Evolutionary conservation across 2,329 filamentous ascomycete genomes (phyloP).

Genomic region (Dactylellina haptotyla): DNA sequence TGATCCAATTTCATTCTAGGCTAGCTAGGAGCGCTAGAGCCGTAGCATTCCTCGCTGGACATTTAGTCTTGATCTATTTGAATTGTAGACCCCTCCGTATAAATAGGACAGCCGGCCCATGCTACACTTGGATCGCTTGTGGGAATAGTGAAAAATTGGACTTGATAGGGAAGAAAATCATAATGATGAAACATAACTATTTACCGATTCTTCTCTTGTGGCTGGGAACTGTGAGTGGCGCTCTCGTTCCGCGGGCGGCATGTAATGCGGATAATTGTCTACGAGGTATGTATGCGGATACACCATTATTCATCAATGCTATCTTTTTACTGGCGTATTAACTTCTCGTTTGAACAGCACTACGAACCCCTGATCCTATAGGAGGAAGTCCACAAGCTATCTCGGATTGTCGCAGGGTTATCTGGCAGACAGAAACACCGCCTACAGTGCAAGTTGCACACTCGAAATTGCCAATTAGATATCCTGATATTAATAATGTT

Average conservation of each 20-base stretch:
- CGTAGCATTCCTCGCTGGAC: no score
- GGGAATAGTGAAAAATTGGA: no score
- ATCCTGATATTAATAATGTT: neutral
- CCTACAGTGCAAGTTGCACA: no score
- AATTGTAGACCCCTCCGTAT: no score
- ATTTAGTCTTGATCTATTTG: no score
- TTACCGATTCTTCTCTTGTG: no score
- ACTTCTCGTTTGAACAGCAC: neutral
- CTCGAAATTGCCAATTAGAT: neutral
- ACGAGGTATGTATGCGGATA: neutral
- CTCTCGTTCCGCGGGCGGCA: neutral
- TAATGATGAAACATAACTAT: no score
- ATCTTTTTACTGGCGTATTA: neutral
- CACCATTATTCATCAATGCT: neutral
- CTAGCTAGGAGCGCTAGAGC: no score
- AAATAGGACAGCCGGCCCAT: no score
- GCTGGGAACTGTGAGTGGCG: neutral
- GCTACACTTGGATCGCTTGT: no score
- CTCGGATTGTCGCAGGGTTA: neutral
- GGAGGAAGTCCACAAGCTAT: neutral
- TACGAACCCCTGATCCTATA: neutral
- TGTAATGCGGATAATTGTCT: constrained; percentile 5
- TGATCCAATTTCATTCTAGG: no score
- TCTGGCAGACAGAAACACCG: neutral
- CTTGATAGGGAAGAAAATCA: no score